A percentile compares a stretch with the other conserved stretches of the same genome.
These are phyloP conservation scores for Penicillium lagena DNA, from an alignment of 495 filamentous ascomycete species.

Conservation along the genomic window DNA sequence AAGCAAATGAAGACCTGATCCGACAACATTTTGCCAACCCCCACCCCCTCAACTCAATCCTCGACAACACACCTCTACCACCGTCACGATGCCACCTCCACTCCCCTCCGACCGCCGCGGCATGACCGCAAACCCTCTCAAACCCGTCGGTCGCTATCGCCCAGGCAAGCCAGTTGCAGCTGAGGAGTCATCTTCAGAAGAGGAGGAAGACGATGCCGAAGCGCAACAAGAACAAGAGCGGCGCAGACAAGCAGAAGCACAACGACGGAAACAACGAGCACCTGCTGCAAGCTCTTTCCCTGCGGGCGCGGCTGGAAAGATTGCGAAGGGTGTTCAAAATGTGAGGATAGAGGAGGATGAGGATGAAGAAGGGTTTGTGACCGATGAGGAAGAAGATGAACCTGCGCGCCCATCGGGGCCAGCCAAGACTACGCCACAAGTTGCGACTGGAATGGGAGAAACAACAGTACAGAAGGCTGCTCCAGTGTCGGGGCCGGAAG, in stretches of 20 bases:
- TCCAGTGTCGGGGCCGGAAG: constrained; percentile 24
- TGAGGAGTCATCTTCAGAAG: constrained; percentile 56
- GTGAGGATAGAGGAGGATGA: constrained; percentile 25
- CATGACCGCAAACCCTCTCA: constrained; percentile 90
- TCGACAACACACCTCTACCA: not conserved
- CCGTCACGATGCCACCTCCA: constrained; percentile 55
- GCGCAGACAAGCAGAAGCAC: constrained; percentile 22
- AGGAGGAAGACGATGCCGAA: constrained; percentile 52
- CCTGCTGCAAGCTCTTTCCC: constrained; percentile 60
- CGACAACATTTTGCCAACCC: not conserved
- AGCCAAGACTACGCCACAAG: constrained; percentile 28
- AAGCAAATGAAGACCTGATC: too few species aligned
- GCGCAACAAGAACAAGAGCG: constrained; percentile 32
- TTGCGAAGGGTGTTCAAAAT: constrained; percentile 2
- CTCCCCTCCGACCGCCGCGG: constrained; percentile 54
- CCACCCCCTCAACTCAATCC: not conserved
- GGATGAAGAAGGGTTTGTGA: constrained; percentile 71
- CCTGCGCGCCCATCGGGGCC: constrained; percentile 8
- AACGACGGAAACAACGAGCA: constrained; percentile 32
- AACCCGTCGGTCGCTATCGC: constrained; percentile 69
- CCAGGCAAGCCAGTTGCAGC: constrained; percentile 74
- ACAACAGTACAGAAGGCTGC: constrained; percentile 1
- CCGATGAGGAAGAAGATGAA: constrained; percentile 53
- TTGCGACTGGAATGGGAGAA: constrained; percentile 2
- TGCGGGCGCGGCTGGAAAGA: constrained; percentile 30